Base-by-base conservation (phyloP, 202 grass and related monocot species). In the Zizania palustris region DNA sequence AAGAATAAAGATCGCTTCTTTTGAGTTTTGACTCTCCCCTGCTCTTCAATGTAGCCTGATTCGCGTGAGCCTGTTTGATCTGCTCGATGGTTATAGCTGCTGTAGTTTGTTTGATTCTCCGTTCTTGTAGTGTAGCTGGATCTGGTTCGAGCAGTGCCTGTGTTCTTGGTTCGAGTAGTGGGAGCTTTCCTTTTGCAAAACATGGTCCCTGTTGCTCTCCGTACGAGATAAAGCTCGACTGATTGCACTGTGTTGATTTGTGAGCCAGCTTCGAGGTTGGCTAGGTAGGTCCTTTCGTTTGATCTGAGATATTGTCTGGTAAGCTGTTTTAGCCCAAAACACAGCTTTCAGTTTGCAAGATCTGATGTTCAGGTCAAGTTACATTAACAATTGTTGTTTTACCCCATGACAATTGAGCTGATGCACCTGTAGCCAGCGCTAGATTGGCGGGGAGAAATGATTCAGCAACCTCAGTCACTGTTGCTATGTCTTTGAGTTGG, bases 1-100 rank as follows among this genome's bases (percentile, higher is more conserved):
- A 83, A 85, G 49, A 41, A n/a, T n/a, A n/a, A 72, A 85, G 49
- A 41, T 20, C 48, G 11, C 34, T 45, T 69, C 40, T 60, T 72
- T 28, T 28, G 4, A 62, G 15, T 5, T 5, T 3, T 12, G 13
- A 20, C 40, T 3, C 7, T 15, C 51, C 51, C 0, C 20, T 10
- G 28, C 28, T 20, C 28, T 54, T 66, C 20, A 43, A 43, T 35
- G 45, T 28, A 9, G 11, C 59, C 51, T 44, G 22, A 10, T 73
- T 84, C 44, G 40, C 41, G 6, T 57, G 50, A 21, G 20, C 2
- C 28, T 28, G 28, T 28, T 28, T 8, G 8, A 49, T 68, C 43
- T 9, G 57, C 69, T 43, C 16, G 38, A 9, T 20, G 1, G 16
- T 48, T 45, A 5, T 0, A 11, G 3, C 41, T 40, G n/a, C 4